A percentile compares a stretch with the other conserved stretches of the same genome.
Conservation (phyloP, 805 yeast genomes). For the Jamesozyma hellenica region DNA sequence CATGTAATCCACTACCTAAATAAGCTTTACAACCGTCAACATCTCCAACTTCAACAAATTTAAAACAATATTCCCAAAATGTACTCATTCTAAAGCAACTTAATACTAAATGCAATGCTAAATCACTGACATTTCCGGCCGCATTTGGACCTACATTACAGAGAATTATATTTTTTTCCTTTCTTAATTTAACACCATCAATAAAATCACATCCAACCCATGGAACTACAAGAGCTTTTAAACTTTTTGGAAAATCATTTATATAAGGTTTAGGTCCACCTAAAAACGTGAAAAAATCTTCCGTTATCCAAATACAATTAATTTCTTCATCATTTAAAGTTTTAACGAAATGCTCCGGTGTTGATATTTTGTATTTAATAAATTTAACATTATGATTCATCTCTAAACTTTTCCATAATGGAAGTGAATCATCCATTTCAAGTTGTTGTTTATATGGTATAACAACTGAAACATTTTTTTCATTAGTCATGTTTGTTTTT, state of each 20-base stretch:
- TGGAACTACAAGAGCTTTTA: conserved; percentile 43
- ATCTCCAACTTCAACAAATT: conserved; percentile 30
- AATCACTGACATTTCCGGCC: conserved; percentile 63
- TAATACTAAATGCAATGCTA: conserved; percentile 50
- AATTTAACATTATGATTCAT: conserved; percentile 28
- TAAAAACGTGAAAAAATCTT: conserved; percentile 37
- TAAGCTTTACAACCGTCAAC: conserved; percentile 38
- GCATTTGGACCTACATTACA: conserved; percentile 54
- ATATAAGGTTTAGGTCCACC: conserved; percentile 39
- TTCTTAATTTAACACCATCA: conserved; percentile 27
- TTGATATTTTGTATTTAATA: conserved; percentile 33
- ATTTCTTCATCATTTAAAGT: conserved; percentile 36
- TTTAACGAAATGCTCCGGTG: conserved; percentile 33
- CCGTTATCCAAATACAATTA: conserved; percentile 46
- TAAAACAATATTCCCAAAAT: conserved; percentile 36
- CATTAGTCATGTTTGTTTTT: not conserved
- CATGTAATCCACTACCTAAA: conserved; percentile 22
- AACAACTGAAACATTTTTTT: conserved; percentile 12
- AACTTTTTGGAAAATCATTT: conserved; percentile 36
- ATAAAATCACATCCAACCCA: conserved; percentile 54
- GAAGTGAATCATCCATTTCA: conserved; percentile 37
- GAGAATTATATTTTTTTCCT: conserved; percentile 39
- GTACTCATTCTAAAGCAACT: conserved; percentile 50
- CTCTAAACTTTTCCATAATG: conserved; percentile 39
- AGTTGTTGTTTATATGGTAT: conserved; percentile 31